Base-by-base conservation (phyloP, 108 stramenopile species). In the Cylindrotheca fusiformis region DNA sequence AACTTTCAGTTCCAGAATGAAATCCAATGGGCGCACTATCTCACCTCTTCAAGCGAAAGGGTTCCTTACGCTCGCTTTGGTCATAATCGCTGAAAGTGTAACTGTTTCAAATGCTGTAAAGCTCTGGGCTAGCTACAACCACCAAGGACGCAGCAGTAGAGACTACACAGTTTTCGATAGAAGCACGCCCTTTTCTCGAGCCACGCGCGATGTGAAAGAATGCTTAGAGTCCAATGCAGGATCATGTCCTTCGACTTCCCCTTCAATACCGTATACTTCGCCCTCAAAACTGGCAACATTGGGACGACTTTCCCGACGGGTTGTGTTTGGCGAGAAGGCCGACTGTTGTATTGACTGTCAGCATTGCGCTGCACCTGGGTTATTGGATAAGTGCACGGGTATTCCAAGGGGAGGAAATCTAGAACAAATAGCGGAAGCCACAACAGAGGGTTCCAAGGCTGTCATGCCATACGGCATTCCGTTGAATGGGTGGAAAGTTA, bases 401-500 rank as follows among this genome's bases (percentile, higher is more conserved):
- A 48, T 56, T 2, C 28, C 67, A 32, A 28, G 67, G n/a, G 55
- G 49, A 21, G 67, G 56, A 30, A 10, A 45, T 30, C 3, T 41
- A 27, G 19, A 25, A 1, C 21, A 58, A 6, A 52, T 24, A 14
- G 67, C 45, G 3, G 23, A 25, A 23, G 68, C 52, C 20, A 60
- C 36, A 17, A 60, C 66, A 2, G 64, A 22, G n/a, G 68, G 63
- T n/a, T 57, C 48, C 22, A 58, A 52, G 14, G 58, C 58, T 8
- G 56, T 47, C 3, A 60, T 75, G 4, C 91, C 91, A 1, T 77
- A 77, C 27, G 78, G 78, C 26, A 75, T 95, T 51, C 90, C 88
- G 22, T 61, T 95, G 47, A 84, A 95, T 72, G 65, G 69, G 26
- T 95, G 94, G 94, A 95, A 95, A 65, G 78, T 86, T 19, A 86